Base-by-base conservation (phyloP, 1,139 yeast genomes). In the Saccharomycopsis hybrid region DNA sequence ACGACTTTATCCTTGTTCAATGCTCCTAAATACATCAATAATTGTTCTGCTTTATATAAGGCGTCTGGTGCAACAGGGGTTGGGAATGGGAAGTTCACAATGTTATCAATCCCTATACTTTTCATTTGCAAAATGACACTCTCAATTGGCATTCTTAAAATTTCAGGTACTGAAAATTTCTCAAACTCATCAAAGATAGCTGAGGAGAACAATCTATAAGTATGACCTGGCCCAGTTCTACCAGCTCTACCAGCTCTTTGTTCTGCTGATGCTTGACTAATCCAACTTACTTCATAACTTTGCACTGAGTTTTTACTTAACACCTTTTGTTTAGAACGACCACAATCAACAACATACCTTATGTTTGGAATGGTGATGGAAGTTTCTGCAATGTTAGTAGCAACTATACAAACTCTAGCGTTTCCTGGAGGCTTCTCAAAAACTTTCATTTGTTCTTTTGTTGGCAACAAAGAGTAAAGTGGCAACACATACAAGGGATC, bases 231-330 rank as follows among this genome's bases (percentile, higher is more conserved):
- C 0, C 98, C 98, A 0, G 97, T 92, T 77, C 99, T 85, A 63
- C 98, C 99, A 47, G 99, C 98, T 75, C 99, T 84, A 66, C 98
- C 98, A 36, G 96, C 70, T 69, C 98, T 77, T 71, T 94, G 99
- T 57, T 81, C 94, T 0, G 98, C 94, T 52, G 96, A 85, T 0
- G 99, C 98, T 60, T 94, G 89, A 39, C 96, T 85, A 11, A 92
- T 74, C 97, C 97, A 94, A 52, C 81, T 87, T 47, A 94, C 76
- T 61, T 85, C 95, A 65, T 85, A 94, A 53, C 95, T 85, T 65
- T 92, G 97, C 30, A 92, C 95, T 2, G 96, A 96, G 7, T 89
- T 86, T 31, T 79, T 83, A 57, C 85, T 86, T 58, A 90, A 85
- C 62, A 72, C 89, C 55, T 80, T 81, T 63, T 90, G 97, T 60